Conservation (phyloP, 129 eudicot genomes). For the Ambrosia trifida region DNA sequence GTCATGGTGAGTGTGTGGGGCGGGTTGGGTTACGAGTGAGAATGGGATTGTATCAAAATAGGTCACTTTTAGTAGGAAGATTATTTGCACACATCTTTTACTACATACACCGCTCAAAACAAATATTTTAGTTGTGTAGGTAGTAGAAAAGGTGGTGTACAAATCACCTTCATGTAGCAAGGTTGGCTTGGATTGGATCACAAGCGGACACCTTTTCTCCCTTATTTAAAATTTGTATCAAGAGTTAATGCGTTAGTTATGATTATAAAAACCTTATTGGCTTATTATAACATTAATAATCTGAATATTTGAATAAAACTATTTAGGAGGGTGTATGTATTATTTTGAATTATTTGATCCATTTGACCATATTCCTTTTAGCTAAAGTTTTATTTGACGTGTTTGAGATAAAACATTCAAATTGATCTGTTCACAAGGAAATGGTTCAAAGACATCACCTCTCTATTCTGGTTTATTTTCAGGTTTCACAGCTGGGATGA, state of each 20-base stretch:
- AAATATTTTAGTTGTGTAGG: background rate
- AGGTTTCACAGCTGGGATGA: constrained; percentile 99
- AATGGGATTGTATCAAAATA: too few relatives aligned
- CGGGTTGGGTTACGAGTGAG: background rate
- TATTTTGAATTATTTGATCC: background rate
- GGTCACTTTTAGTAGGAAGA: too few relatives aligned
- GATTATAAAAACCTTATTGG: background rate
- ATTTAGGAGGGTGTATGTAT: constrained; percentile 12
- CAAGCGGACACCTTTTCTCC: background rate
- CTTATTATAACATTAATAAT: background rate
- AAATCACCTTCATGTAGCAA: background rate
- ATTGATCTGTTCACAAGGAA: background rate
- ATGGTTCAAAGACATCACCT: background rate
- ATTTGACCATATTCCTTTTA: constrained; percentile 1
- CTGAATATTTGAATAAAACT: background rate
- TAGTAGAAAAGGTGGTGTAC: background rate
- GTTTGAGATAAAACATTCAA: constrained; percentile 9
- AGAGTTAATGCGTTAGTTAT: background rate
- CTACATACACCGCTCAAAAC: background rate
- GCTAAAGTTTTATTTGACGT: constrained; percentile 6
- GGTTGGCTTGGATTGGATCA: background rate
- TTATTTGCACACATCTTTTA: background rate
- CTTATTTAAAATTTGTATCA: background rate
- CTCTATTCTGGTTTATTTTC: constrained; percentile 19
- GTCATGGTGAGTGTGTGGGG: background rate